A percentile compares a stretch with the other conserved stretches of the same genome.
Evolutionary conservation across 2,329 filamentous ascomycete species (phyloP).

Genomic region (Juglanconis juglandina): DNA sequence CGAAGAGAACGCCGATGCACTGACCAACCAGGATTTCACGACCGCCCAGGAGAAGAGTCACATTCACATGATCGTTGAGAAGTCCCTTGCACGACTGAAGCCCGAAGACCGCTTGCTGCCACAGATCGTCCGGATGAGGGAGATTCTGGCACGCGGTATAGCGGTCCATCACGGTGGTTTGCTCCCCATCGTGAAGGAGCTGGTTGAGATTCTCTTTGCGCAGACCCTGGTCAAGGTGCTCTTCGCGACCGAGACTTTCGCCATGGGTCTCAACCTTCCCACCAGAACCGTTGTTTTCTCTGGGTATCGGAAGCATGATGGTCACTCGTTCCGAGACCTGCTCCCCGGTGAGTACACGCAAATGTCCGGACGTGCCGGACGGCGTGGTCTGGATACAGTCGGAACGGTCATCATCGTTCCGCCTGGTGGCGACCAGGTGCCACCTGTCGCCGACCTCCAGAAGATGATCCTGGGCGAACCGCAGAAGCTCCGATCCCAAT

Average conservation of each 20-base stretch:
- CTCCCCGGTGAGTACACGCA: conserved; percentile 96
- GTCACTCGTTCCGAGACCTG: conserved; percentile 84
- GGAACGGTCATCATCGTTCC: conserved; percentile 93
- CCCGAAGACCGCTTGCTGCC: conserved; percentile 86
- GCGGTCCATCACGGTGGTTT: conserved; percentile 95
- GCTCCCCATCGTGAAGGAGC: conserved; percentile 93
- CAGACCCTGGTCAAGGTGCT: conserved; percentile 93
- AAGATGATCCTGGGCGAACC: conserved; percentile 96
- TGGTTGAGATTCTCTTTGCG: conserved; percentile 94
- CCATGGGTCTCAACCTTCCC: conserved; percentile 94
- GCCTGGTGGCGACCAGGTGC: conserved; percentile 79
- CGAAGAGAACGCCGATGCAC: conserved; percentile 92
- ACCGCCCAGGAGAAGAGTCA: conserved; percentile 92
- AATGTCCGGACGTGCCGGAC: conserved; percentile 93
- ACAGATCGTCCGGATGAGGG: conserved; percentile 83
- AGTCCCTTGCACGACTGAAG: conserved; percentile 85
- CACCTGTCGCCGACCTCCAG: conserved; percentile 75
- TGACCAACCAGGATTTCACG: conserved; percentile 93
- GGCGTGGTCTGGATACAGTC: conserved; percentile 86
- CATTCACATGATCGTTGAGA: conserved; percentile 96
- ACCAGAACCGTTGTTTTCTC: conserved; percentile 97
- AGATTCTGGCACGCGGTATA: conserved; percentile 82
- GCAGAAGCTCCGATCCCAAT: conserved; percentile 92
- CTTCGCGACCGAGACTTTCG: conserved; percentile 97
- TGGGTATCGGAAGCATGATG: conserved; percentile 93